A percentile compares a stretch with the other conserved stretches of the same genome.
Evolutionary conservation across 1,284 basidiomycete genomes (phyloP).

Genomic region (Pascua guehoae): DNA sequence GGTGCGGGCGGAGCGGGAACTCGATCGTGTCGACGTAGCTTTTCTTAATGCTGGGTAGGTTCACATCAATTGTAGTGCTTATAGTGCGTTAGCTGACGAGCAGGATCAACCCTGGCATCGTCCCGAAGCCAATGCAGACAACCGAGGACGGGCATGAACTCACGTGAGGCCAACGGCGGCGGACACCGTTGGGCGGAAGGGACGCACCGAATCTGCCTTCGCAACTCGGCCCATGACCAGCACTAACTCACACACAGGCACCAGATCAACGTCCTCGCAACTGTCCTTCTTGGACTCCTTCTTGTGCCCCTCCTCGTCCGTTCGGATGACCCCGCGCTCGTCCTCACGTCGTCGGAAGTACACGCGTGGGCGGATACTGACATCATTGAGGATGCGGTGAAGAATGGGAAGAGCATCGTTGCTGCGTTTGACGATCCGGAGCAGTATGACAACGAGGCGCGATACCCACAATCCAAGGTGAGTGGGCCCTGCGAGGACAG

Average conservation of each 20-base stretch:
- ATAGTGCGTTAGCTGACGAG: neutral
- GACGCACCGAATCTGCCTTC: too few species aligned
- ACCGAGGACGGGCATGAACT: too few species aligned
- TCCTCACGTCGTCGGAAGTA: conserved; percentile 16
- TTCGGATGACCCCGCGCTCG: conserved; percentile 6
- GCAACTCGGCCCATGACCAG: too few species aligned
- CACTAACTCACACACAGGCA: neutral
- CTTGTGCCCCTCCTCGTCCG: conserved; percentile 16
- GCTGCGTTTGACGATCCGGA: conserved; percentile 9
- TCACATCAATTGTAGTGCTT: neutral
- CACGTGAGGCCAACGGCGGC: too few species aligned
- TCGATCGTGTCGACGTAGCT: conserved; percentile 7
- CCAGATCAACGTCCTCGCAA: conserved; percentile 22
- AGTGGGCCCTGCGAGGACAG: neutral
- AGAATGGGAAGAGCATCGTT: conserved; percentile 1
- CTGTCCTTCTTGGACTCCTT: conserved; percentile 20
- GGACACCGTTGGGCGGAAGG: too few species aligned
- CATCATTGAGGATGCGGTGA: conserved; percentile 1
- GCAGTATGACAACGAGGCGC: conserved; percentile 4
- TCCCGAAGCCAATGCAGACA: too few species aligned
- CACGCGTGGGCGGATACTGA: conserved; percentile 10
- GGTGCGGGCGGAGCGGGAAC: neutral
- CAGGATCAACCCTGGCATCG: neutral
- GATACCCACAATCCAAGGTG: conserved; percentile 24
- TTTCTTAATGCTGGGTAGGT: conserved; percentile 15